Evolutionary conservation across 2,329 filamentous ascomycete genomes (phyloP), one percentile per base, ranked within the genome.

Genomic region (Geosmithia flava): DNA sequence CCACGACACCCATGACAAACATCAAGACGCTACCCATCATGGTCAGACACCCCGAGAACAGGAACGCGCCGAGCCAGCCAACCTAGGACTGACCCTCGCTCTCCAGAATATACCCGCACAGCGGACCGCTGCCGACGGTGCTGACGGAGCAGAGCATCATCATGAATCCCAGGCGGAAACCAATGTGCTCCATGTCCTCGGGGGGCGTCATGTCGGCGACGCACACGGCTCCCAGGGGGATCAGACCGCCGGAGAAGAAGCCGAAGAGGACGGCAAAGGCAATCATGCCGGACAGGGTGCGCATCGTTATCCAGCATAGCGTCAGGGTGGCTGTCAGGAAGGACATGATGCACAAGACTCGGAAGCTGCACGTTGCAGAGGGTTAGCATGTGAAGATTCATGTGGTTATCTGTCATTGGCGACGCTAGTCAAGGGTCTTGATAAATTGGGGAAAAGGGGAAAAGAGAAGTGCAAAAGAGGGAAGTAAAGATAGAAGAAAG

Each of bases 141-240:
- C 58, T 58, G 3, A 57, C 39, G 0, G 59, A 58, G 44, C 56
- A 57, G 27, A 61, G 43, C 11, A 57, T 58, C 59, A 63, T 63
- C 59, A 60, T 59, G 46, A 54, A 48, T n/a, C 60, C 59, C 11
- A 61, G 58, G 7, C 59, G 58, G 13, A 62, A 52, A 10, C 62
- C 61, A 16, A 62, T 57, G 45, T 56, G 51, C 7, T 53, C 52
- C 50, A 61, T 55, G 49, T 62, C 56, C 15, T 13, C 15, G n/a
- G 20, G 39, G 2, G 50, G 48, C 0, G 59, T 59, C 27, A 58
- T 60, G 47, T 62, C 58, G 13, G 60, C 58, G 15, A 63, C 56
- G 44, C 59, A 62, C 16, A 60, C 58, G 0, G 59, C 56, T 6
- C 55, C 58, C 11, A 63, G 55, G 6, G 68, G 57, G 53, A 69